phyloP scores from a whole-genome alignment of 495 filamentous ascomycete genomes.

The Thermochaetoides thermophila region DNA sequence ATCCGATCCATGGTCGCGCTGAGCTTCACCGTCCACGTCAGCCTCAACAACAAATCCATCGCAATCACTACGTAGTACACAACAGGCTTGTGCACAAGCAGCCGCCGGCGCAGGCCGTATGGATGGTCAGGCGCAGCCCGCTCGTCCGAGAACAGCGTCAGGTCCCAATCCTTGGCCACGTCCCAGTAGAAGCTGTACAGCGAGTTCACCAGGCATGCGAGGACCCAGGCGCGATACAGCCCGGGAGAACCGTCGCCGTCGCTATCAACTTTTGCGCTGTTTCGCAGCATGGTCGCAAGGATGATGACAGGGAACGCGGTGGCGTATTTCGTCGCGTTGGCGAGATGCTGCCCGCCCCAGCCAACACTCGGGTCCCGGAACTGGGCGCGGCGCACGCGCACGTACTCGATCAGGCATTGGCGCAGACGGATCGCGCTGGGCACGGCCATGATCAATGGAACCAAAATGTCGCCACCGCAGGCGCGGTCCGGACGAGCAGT shows the following conservation, averaged over 20 bases:
- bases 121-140: slow-evolving; percentile 45
- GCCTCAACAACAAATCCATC: slow-evolving; percentile 67
- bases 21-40: slow-evolving; percentile 80
- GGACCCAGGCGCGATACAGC: slow-evolving; percentile 40
- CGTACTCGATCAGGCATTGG: slow-evolving; percentile 82
- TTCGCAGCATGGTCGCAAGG: slow-evolving; percentile 57
- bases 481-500: slow-evolving; percentile 67
- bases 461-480: slow-evolving; percentile 59
- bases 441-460: slow-evolving; percentile 66
- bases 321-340: slow-evolving; percentile 86
- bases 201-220: slow-evolving; percentile 59
- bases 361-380: slow-evolving; percentile 32
- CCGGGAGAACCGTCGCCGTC: slow-evolving; percentile 33
- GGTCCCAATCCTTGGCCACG: slow-evolving; percentile 89
- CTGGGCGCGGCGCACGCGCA: slow-evolving; percentile 46
- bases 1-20: slow-evolving; percentile 65
- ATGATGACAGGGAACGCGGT: slow-evolving; percentile 85
- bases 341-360: slow-evolving; percentile 70
- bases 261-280: no score
- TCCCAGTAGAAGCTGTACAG: slow-evolving; percentile 98
- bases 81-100: slow-evolving; percentile 51
- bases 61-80: slow-evolving; percentile 70
- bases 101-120: slow-evolving; percentile 59
- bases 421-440: slow-evolving; percentile 77
- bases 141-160: slow-evolving; percentile 52